These are phyloP conservation scores for Nyctanthes arbortristis DNA, from an alignment of 257 asterid species.

Conservation along the genomic window DNA sequence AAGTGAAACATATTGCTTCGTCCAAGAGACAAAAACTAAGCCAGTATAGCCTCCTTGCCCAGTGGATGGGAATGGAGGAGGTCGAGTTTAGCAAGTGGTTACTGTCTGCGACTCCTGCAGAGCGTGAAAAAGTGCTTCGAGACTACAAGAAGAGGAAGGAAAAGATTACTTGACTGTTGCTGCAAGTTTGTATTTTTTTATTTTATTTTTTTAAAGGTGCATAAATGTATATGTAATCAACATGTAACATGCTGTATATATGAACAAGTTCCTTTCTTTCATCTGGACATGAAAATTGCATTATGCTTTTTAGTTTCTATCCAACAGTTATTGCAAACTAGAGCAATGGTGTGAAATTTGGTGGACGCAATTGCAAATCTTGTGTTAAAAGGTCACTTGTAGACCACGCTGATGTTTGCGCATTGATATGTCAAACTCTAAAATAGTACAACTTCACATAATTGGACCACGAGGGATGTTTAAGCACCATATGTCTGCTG, in stretches of 20 bases:
- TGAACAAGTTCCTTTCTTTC: background rate
- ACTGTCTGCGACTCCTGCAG: conserved; percentile 43
- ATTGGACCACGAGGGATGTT: too few relatives aligned
- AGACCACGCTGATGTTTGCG: too few relatives aligned
- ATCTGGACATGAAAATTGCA: background rate
- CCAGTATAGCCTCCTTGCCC: conserved; percentile 56
- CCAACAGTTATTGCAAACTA: background rate
- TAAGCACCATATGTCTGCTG: too few relatives aligned
- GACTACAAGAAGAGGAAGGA: conserved; percentile 36
- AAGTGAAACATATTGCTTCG: conserved; percentile 19
- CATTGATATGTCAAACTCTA: too few relatives aligned
- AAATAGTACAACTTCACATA: too few relatives aligned
- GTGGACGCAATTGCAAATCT: too few relatives aligned
- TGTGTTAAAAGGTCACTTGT: too few relatives aligned
- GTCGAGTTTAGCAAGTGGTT: conserved; percentile 62
- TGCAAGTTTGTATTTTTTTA: conserved; percentile 1
- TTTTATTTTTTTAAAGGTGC: too few relatives aligned
- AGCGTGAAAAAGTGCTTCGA: conserved; percentile 33
- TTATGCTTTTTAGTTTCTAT: background rate
- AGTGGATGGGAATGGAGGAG: conserved; percentile 71
- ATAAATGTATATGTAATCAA: background rate
- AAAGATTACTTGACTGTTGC: conserved; percentile 28
- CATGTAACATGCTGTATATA: background rate
- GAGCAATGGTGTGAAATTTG: too few relatives aligned
- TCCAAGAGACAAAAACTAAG: conserved; percentile 50